A percentile compares a stretch with the other conserved stretches of the same genome.
Conservation (phyloP, 306 rosid genomes). For the Rosa lucieae region DNA sequence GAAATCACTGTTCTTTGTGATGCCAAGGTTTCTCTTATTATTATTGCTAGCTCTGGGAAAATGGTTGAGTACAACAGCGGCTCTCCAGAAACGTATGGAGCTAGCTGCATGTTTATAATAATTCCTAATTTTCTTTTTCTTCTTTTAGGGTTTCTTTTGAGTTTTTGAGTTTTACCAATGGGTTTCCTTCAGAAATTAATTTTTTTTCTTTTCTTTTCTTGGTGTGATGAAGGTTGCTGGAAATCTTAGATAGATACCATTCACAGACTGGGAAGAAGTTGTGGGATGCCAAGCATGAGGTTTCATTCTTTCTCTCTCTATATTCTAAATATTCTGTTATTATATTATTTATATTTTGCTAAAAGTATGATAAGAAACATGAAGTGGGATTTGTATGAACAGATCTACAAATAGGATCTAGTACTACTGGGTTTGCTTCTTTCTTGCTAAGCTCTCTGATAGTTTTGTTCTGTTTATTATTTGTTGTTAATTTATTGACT, state of each 20-base stretch:
- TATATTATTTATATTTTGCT: slow-evolving; percentile 23
- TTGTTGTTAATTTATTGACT: slow-evolving; percentile 10
- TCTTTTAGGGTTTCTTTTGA: neutral
- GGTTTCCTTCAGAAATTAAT: neutral
- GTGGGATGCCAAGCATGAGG: slow-evolving; percentile 98
- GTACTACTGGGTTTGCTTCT: slow-evolving; percentile 7
- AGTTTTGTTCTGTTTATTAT: slow-evolving; percentile 14
- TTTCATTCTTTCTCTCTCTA: slow-evolving; percentile 15
- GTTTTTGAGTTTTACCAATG: neutral
- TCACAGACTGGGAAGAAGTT: slow-evolving; percentile 58
- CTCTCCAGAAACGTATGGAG: slow-evolving; percentile 59
- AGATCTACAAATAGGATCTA: slow-evolving; percentile 68
- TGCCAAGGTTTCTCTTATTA: slow-evolving; percentile 72
- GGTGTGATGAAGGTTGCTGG: slow-evolving; percentile 53
- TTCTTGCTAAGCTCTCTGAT: slow-evolving; percentile 9
- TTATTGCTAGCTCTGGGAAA: slow-evolving; percentile 60
- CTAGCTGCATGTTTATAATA: neutral
- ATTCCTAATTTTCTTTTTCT: neutral
- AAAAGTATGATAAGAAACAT: slow-evolving; percentile 44
- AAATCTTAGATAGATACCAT: slow-evolving; percentile 67
- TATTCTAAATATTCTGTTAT: neutral
- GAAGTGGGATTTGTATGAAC: slow-evolving; percentile 32
- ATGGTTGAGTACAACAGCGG: slow-evolving; percentile 66
- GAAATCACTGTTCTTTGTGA: slow-evolving; percentile 89
- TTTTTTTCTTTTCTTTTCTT: neutral